These are phyloP conservation scores for Saprolegnia diclina DNA, from an alignment of 352 stramenopile species.

Conservation along the genomic window DNA sequence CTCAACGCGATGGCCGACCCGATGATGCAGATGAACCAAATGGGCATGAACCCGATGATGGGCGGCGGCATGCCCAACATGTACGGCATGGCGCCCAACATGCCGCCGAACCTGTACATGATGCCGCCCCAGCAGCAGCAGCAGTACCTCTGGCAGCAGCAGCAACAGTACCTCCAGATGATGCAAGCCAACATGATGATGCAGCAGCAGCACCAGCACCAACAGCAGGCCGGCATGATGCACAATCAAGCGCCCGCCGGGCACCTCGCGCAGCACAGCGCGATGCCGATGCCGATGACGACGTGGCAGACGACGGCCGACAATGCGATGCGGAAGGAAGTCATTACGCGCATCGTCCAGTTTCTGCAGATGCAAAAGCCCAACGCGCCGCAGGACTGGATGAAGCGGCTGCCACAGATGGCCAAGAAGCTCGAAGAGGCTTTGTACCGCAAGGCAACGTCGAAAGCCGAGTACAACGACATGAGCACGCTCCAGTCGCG, in stretches of 20 bases:
- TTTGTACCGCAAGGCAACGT: conserved; percentile 56
- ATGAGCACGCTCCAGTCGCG: conserved; percentile 73
- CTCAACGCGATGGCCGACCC: neutral
- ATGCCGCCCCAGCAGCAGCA: conserved; percentile 19
- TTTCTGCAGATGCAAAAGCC: conserved; percentile 79
- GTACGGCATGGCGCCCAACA: conserved; percentile 9
- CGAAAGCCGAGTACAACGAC: conserved; percentile 80
- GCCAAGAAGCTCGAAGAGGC: conserved; percentile 83
- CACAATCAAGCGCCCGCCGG: too few species aligned
- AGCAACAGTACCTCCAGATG: conserved; percentile 21
- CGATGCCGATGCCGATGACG: conserved; percentile 12
- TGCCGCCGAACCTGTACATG: conserved; percentile 21
- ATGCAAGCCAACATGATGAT: conserved; percentile 26
- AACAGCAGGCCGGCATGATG: neutral
- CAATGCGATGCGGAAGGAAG: conserved; percentile 23
- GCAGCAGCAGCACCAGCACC: neutral
- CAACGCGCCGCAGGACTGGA: conserved; percentile 80
- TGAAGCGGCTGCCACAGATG: conserved; percentile 88
- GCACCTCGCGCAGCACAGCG: neutral
- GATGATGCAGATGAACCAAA: conserved; percentile 10
- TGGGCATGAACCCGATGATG: conserved; percentile 27
- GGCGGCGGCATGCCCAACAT: conserved; percentile 17
- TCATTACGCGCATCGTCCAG: conserved; percentile 45
- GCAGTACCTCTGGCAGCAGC: conserved; percentile 7
- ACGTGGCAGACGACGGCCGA: conserved; percentile 19